phyloP scores from a whole-genome alignment of 768 basidiomycete genomes.

The Trichaptum fuscoviolaceum region DNA sequence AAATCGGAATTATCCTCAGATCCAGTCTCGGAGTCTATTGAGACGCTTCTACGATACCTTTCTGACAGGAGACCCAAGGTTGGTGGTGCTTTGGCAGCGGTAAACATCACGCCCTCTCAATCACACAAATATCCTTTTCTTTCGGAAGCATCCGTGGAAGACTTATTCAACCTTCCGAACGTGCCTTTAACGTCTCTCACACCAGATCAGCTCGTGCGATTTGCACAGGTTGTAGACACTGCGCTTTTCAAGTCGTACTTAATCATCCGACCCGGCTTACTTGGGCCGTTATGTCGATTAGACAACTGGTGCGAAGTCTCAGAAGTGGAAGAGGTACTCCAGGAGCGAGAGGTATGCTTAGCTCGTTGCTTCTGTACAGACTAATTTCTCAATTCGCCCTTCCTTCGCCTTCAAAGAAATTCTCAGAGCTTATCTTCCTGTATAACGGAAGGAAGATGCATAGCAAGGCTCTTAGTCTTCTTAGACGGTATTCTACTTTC shows the following conservation, averaged over 20 bases:
- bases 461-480: constrained; percentile 71
- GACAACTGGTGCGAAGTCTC: constrained; percentile 97
- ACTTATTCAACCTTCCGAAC: constrained; percentile 77
- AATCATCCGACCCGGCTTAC: constrained; percentile 68
- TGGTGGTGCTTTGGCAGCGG: constrained; percentile 62
- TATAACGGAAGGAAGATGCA: constrained; percentile 98
- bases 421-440: constrained; percentile 80
- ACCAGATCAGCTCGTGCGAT: constrained; percentile 80
- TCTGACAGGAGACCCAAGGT: constrained; percentile 88
- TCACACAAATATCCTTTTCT: constrained; percentile 65
- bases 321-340: constrained; percentile 85
- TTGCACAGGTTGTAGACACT: constrained; percentile 93
- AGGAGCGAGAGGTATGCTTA: constrained; percentile 64
- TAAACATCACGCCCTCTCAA: constrained; percentile 64
- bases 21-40: constrained; percentile 52
- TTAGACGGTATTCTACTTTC: constrained; percentile 49
- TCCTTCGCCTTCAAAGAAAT: constrained; percentile 56
- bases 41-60: constrained; percentile 82
- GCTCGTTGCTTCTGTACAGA: neutral
- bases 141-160: constrained; percentile 64
- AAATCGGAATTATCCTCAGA: constrained; percentile 7
- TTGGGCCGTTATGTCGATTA: constrained; percentile 84
- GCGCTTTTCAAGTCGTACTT: constrained; percentile 92
- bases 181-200: constrained; percentile 64
- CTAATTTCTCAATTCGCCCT: constrained; percentile 5